A percentile compares a stretch with the other conserved stretches of the same genome.
Evolutionary conservation across 2,329 filamentous ascomycete species (phyloP).

Genomic region (Lasiodiplodia sp.): DNA sequence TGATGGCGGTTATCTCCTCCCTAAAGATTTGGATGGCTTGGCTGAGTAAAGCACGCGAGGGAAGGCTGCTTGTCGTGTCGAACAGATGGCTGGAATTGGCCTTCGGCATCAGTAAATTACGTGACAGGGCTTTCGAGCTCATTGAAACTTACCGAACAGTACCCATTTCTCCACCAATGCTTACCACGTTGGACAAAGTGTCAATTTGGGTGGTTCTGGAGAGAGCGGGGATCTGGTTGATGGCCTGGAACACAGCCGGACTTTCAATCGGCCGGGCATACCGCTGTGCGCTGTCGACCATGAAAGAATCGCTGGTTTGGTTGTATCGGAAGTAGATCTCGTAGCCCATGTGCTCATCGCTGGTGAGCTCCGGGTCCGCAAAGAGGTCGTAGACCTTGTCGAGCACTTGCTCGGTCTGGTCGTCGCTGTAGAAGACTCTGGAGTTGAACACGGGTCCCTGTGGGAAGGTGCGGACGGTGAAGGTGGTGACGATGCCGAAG

Average conservation of each 20-base stretch:
- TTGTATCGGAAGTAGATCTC: not conserved
- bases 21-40: not conserved
- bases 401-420: conserved; percentile 34
- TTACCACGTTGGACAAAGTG: conserved; percentile 36
- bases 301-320: conserved; percentile 31
- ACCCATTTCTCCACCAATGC: conserved; percentile 32
- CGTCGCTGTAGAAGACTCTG: conserved; percentile 38
- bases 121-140: not conserved
- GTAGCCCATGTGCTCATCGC: conserved; percentile 33
- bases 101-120: no score
- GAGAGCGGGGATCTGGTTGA: conserved; percentile 36
- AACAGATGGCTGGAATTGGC: conserved; percentile 19
- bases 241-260: conserved; percentile 35
- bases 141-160: not conserved
- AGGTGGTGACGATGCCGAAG: conserved; percentile 47
- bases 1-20: not conserved
- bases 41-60: not conserved
- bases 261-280: conserved; percentile 36
- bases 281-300: conserved; percentile 34
- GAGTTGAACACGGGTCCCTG: conserved; percentile 43
- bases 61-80: not conserved
- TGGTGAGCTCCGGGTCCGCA: conserved; percentile 27
- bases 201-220: conserved; percentile 35
- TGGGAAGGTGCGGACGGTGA: conserved; percentile 34
- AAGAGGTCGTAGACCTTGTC: conserved; percentile 34